phyloP scores from a whole-genome alignment of 345 rosid genomes.

The Carallia brachiata region DNA sequence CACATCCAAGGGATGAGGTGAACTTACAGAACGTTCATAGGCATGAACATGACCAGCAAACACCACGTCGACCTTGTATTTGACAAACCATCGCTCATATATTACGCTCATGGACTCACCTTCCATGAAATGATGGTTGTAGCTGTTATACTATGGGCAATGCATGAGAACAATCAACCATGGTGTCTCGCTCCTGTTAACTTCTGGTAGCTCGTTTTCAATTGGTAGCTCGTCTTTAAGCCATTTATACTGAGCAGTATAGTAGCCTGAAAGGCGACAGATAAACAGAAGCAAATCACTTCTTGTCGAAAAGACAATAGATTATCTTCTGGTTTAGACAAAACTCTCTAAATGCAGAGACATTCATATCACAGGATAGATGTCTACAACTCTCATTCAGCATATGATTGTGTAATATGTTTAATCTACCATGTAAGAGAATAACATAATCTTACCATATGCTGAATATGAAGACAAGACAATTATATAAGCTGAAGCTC shows the following conservation, averaged over 20 bases:
- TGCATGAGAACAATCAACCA: slow-evolving; percentile 24
- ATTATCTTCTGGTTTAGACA: no score
- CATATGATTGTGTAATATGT: not conserved
- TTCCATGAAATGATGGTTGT: slow-evolving; percentile 7
- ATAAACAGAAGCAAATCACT: not conserved
- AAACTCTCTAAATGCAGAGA: not conserved
- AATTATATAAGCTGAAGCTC: slow-evolving; percentile 23
- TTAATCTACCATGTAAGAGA: not conserved
- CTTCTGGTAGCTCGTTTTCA: no score
- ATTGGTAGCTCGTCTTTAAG: slow-evolving; percentile 13
- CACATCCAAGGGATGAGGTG: not conserved
- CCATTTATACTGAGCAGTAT: slow-evolving; percentile 23
- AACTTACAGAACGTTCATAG: slow-evolving; percentile 23
- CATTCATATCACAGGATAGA: not conserved
- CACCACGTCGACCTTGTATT: slow-evolving; percentile 6
- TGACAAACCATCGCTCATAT: not conserved
- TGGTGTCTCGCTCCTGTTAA: slow-evolving; percentile 22
- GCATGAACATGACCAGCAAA: slow-evolving; percentile 14
- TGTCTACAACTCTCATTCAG: not conserved
- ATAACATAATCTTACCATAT: slow-evolving; percentile 4
- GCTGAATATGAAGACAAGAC: slow-evolving; percentile 18
- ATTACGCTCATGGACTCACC: slow-evolving; percentile 7
- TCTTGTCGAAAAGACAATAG: not conserved
- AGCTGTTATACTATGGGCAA: slow-evolving; percentile 20
- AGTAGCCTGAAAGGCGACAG: not conserved